A percentile compares a stretch with the other conserved stretches of the same genome.
These are phyloP conservation scores for Saccharomyces kudriavzevii DNA, from an alignment of 805 yeast genomes.

Conservation along the genomic window DNA sequence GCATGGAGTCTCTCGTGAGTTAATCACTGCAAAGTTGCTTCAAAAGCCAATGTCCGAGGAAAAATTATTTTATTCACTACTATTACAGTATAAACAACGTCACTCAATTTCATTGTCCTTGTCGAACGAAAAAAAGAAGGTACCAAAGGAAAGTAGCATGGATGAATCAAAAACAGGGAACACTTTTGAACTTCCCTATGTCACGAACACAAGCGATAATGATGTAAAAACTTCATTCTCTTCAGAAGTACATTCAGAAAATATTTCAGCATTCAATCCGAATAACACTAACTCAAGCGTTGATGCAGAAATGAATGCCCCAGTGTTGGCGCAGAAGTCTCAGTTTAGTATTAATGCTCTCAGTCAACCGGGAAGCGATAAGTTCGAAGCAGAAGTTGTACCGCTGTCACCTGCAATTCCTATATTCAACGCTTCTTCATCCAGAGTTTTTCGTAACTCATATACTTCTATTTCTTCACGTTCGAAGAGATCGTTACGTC, in stretches of 20 bases:
- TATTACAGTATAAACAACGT: conserved; percentile 68
- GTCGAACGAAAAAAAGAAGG: not conserved
- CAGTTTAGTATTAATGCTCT: conserved; percentile 22
- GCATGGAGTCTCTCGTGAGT: conserved; percentile 64
- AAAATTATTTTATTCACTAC: conserved; percentile 69
- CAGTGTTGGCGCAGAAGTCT: conserved; percentile 24
- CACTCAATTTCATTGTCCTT: conserved; percentile 31
- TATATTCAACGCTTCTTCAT: conserved; percentile 23
- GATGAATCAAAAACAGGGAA: not conserved
- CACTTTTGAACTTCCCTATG: not conserved
- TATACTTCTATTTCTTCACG: conserved; percentile 14
- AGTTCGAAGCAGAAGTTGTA: conserved; percentile 2
- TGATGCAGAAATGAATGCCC: conserved; percentile 11
- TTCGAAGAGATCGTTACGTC: conserved; percentile 10
- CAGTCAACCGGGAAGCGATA: not conserved
- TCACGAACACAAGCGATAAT: not conserved
- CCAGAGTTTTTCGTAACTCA: conserved; percentile 22
- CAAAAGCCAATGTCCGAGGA: conserved; percentile 58
- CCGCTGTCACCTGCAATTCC: conserved; percentile 15
- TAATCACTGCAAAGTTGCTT: conserved; percentile 47
- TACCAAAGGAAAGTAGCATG: not conserved
- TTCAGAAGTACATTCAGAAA: not conserved
- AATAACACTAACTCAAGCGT: conserved; percentile 2
- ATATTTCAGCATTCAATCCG: not conserved
- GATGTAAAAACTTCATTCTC: not conserved